Evolutionary conservation across 805 yeast genomes (phyloP), one percentile per base, ranked within the genome.

Genomic region (Komagataella populi): DNA sequence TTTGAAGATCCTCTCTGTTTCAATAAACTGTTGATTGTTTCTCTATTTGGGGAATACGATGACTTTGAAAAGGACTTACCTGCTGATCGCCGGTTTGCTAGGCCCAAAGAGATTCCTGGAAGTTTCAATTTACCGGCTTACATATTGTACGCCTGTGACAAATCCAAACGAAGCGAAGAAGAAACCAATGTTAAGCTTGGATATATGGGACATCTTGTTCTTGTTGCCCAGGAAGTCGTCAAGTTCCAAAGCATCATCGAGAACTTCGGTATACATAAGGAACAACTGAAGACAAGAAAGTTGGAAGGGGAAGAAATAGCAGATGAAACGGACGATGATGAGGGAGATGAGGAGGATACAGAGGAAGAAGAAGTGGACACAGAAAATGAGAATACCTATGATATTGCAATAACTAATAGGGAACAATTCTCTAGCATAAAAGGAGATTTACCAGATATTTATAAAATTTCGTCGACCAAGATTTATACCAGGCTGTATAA

Each of bases 221-320:
- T 78, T 30, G 73, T 78, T 20, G 77, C 81, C 54, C 83, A 78
- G 57, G 83, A 78, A 55, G 73, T 78, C 36, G 81, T 77, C 48
- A 78, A 78, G 60, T 78, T 78, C 50, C 70, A 66, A 53, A 63
- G 61, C 52, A 50, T 54, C 51, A 66, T 65, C 50, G 69, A 64
- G 49, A 65, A 62, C 51, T 64, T 65, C 54, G 69, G 68, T 8
- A 50, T 62, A 45, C 60, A 68, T 0, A 56, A 65, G 50, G 64
- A 63, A 20, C 68, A 63, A 14, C 39, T 30, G 44, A 65, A 65
- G 51, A 63, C 65, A 23, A 60, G 57, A 51, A 64, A 59, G 36
- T 56, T 61, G 39, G 56, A 62, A 49, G 57, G 55, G 48, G 64
- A 60, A 52, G 39, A 36, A 14, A 44, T 50, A 18, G 18, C 45